Evolutionary conservation across 2,329 filamentous ascomycete species (phyloP), one percentile per base, ranked within the genome.

Genomic region (Cladosporium colombiae): DNA sequence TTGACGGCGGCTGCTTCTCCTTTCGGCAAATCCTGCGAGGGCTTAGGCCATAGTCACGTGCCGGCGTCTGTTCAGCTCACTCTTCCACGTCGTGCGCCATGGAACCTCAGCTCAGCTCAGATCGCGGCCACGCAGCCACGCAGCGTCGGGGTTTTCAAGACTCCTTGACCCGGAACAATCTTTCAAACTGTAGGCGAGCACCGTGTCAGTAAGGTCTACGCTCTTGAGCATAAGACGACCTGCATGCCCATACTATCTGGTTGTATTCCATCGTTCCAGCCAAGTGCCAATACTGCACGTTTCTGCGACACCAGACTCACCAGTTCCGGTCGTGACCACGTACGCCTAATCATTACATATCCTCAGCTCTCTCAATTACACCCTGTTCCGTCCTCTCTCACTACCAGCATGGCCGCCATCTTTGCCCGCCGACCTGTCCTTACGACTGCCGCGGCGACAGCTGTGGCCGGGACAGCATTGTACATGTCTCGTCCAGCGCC

Each of bases 341-440:
- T 31, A n/a, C 27, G 13, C 2, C 27, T 29, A 18, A 33, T 18
- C 21, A n/a, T 40, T 29, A 6, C 37, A 23, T 14, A 46, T n/a
- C 23, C 37, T 31, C 49, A 21, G 10, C 40, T 46, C 8, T 40
- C 60, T 35, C 40, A 2, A 21, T 21, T n/a, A n/a, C n/a, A 11
- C n/a, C n/a, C 37, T n/a, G 37, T 46, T 35, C 33, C 16, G 27
- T 29, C 27, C 35, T 40, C 16, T 46, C n/a, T 11, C 40, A 46
- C 8, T 1, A 21, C 21, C 31, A 66, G 7, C 40, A 67, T 69
- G 67, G 63, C 67, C 6, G 52, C 66, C 25, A 53, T 67, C 10
- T 62, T 67, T 27, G 67, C 63, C 21, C 66, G 66, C 16, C 66
- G 66, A 33, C 68, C 66, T 21, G 27, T 67, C 8, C 56, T 68